A percentile compares a stretch with the other conserved stretches of the same genome.
Conservation (phyloP, 2,329 filamentous ascomycete genomes). For the Neofusicoccum kwambonambiense region DNA sequence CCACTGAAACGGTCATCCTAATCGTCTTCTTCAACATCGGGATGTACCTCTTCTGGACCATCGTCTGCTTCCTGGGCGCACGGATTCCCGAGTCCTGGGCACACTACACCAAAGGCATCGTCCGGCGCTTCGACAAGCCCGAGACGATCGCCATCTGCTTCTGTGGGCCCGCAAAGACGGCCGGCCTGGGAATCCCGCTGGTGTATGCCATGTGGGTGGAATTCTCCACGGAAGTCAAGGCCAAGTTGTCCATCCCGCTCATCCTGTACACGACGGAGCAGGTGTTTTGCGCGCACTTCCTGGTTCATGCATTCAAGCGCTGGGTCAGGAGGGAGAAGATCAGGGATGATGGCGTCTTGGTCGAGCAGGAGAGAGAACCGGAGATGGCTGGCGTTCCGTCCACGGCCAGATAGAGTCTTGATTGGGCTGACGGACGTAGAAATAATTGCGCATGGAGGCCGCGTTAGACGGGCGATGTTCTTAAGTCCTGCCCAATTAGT, state of each 20-base stretch:
- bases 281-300: conserved; percentile 15
- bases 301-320: conserved; percentile 12
- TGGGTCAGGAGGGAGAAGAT: conserved; percentile 9
- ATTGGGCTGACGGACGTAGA: too few relatives aligned
- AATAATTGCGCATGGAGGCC: too few relatives aligned
- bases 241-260: conserved; percentile 11
- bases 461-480: neutral
- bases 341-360: neutral
- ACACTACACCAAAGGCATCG: neutral
- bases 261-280: conserved; percentile 18
- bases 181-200: conserved; percentile 13
- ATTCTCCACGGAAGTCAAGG: conserved; percentile 6
- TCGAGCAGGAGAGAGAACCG: neutral
- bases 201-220: conserved; percentile 15
- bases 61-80: conserved; percentile 8
- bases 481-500: neutral
- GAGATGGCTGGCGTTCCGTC: neutral
- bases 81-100: neutral
- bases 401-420: too few relatives aligned
- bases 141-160: conserved; percentile 18
- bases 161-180: conserved; percentile 17
- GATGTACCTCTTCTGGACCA: conserved; percentile 18
- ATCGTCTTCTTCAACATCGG: conserved; percentile 18
- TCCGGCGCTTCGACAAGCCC: neutral
- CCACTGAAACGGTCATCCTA: conserved; percentile 2